Evolutionary conservation across 257 asterid genomes (phyloP).

Genomic region (Gardenia jasminoides): DNA sequence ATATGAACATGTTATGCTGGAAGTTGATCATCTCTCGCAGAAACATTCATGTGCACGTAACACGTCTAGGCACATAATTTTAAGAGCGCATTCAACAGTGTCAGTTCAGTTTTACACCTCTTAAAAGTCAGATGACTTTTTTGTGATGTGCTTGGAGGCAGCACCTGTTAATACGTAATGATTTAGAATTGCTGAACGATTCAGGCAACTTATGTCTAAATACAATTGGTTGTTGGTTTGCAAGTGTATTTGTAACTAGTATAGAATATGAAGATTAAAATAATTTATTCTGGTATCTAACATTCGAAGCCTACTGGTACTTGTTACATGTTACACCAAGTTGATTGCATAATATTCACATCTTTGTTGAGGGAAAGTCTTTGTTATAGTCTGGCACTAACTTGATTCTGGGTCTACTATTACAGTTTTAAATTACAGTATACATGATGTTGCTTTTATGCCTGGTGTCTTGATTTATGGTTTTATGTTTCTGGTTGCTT

Average conservation of each 20-base stretch:
- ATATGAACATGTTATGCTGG: too few relatives aligned
- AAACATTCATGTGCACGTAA: background rate
- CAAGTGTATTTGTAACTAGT: background rate
- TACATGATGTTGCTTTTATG: background rate
- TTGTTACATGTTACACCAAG: background rate
- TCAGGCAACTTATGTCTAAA: background rate
- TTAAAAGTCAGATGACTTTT: background rate
- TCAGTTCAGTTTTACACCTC: background rate
- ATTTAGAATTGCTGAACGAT: background rate
- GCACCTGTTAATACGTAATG: background rate
- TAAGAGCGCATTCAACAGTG: background rate
- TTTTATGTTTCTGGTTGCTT: background rate
- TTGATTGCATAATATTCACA: background rate
- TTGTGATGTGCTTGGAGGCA: background rate
- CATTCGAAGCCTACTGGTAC: background rate
- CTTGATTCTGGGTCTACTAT: background rate
- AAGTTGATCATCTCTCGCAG: background rate
- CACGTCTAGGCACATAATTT: background rate
- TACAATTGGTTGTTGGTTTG: background rate
- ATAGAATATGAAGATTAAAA: background rate
- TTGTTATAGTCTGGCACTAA: background rate
- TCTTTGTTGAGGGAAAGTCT: background rate
- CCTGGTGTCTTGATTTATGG: background rate
- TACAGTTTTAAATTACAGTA: background rate
- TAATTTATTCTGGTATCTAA: background rate